Conservation (phyloP, 441 rosid genomes). For the Metrosideros polymorpha region DNA sequence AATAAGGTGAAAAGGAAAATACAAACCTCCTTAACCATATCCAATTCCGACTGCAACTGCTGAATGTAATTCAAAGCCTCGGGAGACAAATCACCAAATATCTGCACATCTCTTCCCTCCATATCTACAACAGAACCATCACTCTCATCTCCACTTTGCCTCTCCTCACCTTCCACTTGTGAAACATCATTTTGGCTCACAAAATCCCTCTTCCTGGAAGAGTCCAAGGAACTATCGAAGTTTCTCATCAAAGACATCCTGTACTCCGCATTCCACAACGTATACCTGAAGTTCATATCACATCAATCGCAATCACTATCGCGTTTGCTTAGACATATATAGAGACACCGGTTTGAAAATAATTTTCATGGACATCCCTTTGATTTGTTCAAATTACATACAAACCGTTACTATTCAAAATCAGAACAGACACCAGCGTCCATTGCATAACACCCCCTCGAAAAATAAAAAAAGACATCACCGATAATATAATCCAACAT, state of each 20-base stretch:
- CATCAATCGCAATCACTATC: background rate
- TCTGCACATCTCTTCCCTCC: slow-evolving; percentile 37
- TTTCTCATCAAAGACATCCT: slow-evolving; percentile 64
- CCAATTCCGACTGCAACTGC: slow-evolving; percentile 52
- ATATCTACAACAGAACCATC: slow-evolving; percentile 21
- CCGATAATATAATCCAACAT: background rate
- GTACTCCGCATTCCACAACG: slow-evolving; percentile 93
- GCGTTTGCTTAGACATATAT: background rate
- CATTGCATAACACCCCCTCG: background rate
- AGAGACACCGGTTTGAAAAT: background rate
- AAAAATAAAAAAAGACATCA: background rate
- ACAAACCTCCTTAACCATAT: slow-evolving; percentile 39
- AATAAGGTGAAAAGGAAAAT: background rate
- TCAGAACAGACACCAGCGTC: background rate
- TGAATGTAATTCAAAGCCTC: slow-evolving; percentile 58
- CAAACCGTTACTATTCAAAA: background rate
- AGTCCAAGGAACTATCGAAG: slow-evolving; percentile 31
- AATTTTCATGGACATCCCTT: background rate
- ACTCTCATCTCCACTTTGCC: slow-evolving; percentile 10
- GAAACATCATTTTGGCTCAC: slow-evolving; percentile 10
- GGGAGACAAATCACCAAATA: slow-evolving; percentile 53
- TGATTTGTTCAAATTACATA: background rate
- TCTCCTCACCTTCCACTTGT: slow-evolving; percentile 14
- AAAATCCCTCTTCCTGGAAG: background rate
- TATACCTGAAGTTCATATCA: slow-evolving; percentile 35